Evolutionary conservation across 768 basidiomycete genomes (phyloP).

Genomic region (Postia placenta): DNA sequence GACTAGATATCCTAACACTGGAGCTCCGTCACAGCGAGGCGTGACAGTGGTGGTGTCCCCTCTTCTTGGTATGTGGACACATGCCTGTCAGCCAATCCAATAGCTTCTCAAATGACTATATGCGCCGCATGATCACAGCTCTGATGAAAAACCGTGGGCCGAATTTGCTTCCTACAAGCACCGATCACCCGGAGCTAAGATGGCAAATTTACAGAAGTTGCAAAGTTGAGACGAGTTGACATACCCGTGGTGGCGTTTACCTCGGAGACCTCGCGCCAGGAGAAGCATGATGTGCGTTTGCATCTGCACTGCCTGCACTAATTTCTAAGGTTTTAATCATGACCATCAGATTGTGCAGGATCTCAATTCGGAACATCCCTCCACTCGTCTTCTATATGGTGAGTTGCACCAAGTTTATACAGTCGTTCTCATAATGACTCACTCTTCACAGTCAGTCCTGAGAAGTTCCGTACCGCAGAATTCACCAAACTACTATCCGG

Average conservation of each 20-base stretch:
- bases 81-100: neutral
- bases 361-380: slow-evolving; percentile 51
- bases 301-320: neutral
- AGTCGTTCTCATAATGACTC: neutral
- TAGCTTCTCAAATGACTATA: neutral
- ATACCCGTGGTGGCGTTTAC: slow-evolving; percentile 56
- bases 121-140: slow-evolving; percentile 33
- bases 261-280: slow-evolving; percentile 52
- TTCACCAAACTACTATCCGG: slow-evolving; percentile 45
- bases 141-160: slow-evolving; percentile 76
- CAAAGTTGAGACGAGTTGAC: slow-evolving; percentile 46
- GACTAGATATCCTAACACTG: neutral
- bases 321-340: neutral
- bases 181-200: neutral
- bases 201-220: slow-evolving; percentile 48
- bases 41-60: slow-evolving; percentile 75
- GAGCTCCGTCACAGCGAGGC: slow-evolving; percentile 41
- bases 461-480: slow-evolving; percentile 53
- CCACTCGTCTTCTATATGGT: slow-evolving; percentile 69
- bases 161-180: neutral
- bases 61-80: slow-evolving; percentile 56
- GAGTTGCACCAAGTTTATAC: slow-evolving; percentile 14
- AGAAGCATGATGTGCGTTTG: slow-evolving; percentile 48
- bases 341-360: slow-evolving; percentile 51
- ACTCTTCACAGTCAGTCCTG: slow-evolving; percentile 79